phyloP scores from a whole-genome alignment of 768 basidiomycete species.

The Gloeophyllum trabeum region DNA sequence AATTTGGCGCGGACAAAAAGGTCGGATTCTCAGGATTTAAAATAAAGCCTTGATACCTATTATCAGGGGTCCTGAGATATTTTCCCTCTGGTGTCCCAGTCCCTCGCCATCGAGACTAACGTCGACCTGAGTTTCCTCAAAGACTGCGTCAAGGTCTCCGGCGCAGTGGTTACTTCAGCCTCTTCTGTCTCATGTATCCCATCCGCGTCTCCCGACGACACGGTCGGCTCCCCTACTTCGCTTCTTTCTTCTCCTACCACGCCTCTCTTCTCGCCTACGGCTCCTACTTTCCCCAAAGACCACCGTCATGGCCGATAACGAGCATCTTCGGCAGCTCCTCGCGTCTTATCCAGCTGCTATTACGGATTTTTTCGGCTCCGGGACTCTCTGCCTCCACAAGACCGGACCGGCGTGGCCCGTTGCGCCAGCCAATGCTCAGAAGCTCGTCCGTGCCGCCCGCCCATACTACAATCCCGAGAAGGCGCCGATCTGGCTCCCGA shows the following conservation, averaged over 20 bases:
- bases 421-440: slow-evolving; percentile 1
- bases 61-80: no score
- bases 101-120: no score
- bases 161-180: neutral
- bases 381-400: slow-evolving; percentile 6
- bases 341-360: neutral
- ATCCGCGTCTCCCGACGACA: neutral
- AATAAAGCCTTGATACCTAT: no score
- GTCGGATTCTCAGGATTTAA: no score
- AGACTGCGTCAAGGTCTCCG: neutral
- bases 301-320: neutral
- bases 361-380: slow-evolving; percentile 4
- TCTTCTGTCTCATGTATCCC: neutral
- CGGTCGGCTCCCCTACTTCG: no score
- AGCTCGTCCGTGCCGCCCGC: neutral
- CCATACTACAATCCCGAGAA: no score
- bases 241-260: neutral
- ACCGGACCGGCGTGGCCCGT: slow-evolving; percentile 4
- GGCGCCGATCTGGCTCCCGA: no score
- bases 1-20: no score
- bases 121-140: neutral
- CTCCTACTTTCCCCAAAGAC: neutral
- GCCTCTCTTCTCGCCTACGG: neutral
- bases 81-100: no score
- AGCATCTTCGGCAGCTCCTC: neutral